Evolutionary conservation across 345 rosid genomes (phyloP).

Genomic region (Cardamine occulta): DNA sequence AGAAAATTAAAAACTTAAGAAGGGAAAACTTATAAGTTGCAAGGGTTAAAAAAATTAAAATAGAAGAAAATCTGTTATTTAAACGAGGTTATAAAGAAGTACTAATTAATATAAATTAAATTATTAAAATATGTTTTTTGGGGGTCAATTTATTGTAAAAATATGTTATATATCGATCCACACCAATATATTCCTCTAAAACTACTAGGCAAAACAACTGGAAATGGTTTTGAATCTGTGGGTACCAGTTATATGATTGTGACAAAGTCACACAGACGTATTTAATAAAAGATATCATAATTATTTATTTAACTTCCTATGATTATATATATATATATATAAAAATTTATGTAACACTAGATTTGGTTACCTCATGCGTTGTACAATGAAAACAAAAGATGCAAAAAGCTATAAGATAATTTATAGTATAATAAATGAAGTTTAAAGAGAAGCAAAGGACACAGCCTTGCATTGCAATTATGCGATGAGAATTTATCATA

Average conservation of each 20-base stretch:
- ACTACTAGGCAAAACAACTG: background rate
- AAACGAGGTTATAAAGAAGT: background rate
- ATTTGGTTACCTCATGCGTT: slow-evolving; percentile 42
- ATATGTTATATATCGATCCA: background rate
- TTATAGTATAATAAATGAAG: slow-evolving; percentile 6
- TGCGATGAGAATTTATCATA: slow-evolving; percentile 30
- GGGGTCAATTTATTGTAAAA: too few species aligned
- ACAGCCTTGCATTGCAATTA: slow-evolving; percentile 49
- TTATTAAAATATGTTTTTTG: background rate
- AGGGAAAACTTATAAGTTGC: background rate
- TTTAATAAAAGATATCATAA: background rate
- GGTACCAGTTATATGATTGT: background rate
- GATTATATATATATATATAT: background rate
- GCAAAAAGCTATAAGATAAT: slow-evolving; percentile 36
- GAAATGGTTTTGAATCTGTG: slow-evolving; percentile 30
- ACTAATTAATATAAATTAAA: background rate
- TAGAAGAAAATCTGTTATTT: background rate
- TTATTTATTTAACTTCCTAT: background rate
- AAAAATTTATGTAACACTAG: slow-evolving; percentile 33
- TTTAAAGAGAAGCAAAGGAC: slow-evolving; percentile 23
- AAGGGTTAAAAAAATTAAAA: background rate
- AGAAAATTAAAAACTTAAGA: background rate
- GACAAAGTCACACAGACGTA: background rate
- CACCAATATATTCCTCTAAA: background rate
- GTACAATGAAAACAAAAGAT: slow-evolving; percentile 42